Evolutionary conservation across 768 basidiomycete genomes (phyloP).

Genomic region (Psilocybe azurescens): DNA sequence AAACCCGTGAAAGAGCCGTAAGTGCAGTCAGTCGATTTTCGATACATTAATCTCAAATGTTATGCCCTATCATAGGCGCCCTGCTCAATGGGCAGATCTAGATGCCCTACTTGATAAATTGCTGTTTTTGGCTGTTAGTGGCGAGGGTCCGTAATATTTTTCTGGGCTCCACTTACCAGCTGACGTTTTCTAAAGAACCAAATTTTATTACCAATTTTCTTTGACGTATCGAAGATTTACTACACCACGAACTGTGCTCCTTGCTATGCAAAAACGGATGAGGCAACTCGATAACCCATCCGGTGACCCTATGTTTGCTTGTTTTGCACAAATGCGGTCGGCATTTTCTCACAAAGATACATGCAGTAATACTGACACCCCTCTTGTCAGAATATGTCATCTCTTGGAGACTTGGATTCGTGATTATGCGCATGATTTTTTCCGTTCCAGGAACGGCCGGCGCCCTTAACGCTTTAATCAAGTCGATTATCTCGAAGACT

Average conservation of each 20-base stretch:
- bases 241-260: constrained; percentile 76
- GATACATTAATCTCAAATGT: no score
- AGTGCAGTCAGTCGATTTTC: constrained; percentile 30
- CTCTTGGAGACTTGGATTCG: constrained; percentile 80
- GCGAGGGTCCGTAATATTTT: constrained; percentile 61
- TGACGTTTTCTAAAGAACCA: constrained; percentile 54
- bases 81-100: constrained; percentile 74
- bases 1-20: constrained; percentile 59
- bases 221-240: constrained; percentile 86
- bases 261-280: constrained; percentile 89
- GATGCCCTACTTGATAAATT: constrained; percentile 85
- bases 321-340: constrained; percentile 88
- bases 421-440: constrained; percentile 82
- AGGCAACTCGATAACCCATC: constrained; percentile 73
- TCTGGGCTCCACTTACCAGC: background rate
- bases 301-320: constrained; percentile 85
- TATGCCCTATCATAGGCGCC: constrained; percentile 38
- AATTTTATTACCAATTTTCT: constrained; percentile 81
- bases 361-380: background rate
- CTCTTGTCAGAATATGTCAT: constrained; percentile 68
- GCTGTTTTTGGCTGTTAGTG: constrained; percentile 81
- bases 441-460: constrained; percentile 75
- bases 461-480: constrained; percentile 76
- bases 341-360: background rate
- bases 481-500: constrained; percentile 79